Evolutionary conservation across 495 filamentous ascomycete species (phyloP), one percentile per base, ranked within the genome.

Genomic region (Beverwykella pulmonaria): DNA sequence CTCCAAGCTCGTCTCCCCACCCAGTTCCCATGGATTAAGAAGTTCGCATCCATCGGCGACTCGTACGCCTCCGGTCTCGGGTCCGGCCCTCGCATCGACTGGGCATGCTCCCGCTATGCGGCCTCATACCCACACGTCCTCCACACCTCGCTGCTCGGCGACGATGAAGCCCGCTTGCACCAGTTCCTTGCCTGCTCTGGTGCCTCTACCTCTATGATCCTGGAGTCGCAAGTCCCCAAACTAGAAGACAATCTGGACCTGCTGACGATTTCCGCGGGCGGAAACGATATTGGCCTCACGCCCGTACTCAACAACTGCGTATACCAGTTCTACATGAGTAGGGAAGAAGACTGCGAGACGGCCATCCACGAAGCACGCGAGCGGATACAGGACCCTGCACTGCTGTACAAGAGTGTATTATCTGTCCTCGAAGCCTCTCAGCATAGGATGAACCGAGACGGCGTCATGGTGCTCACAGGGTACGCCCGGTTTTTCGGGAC

Each of bases 181-280:
- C 62, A 70, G 63, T 66, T 62, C 53, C 58, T 70, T 10, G 57
- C 68, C 25, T 70, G 68, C 58, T 62, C 68, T 14, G 68, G 68
- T 12, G 62, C 68, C 3, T 61, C 62, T 5, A 47, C 49, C 14
- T 41, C 44, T n/a, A 50, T 48, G 23, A 58, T 70, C 26, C 23
- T 66, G 3, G 46, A 32, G 12, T 58, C 56, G 12, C 68, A 70
- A 26, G 32, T 63, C n/a, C 29, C 68, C 5, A 17, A 27, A 1
- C 47, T 70, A 10, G 56, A 59, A 1, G 23, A 58, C 0, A 41
- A 54, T 54, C n/a, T 70, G 22, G 68, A 70, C 32, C 46, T 70
- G 5, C 46, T 70, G 17, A 70, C 68, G n/a, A 65, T 70, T 22
- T 66, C 62, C 32, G 63, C 60, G 10, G 68, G 68, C 17, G 68